Percentiles rank a stretch among this genome's conserved stretches.
Conservation (phyloP, 225 moss, liverwort and hornwort genomes). For the Rhytidiadelphus loreus region DNA sequence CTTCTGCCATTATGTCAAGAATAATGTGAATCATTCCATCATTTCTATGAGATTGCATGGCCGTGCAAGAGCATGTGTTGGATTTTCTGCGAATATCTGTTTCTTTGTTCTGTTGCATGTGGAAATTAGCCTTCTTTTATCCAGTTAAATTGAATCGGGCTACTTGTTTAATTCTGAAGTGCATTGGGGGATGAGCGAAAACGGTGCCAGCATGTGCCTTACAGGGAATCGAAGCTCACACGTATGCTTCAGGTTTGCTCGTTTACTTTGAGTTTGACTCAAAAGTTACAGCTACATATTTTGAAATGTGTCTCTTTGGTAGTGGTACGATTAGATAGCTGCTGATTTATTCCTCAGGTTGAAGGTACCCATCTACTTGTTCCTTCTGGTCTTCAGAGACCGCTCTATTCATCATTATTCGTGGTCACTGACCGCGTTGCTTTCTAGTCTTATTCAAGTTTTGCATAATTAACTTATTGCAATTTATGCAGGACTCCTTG, state of each 20-base stretch:
- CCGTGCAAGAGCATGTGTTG: neutral
- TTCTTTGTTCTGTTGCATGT: neutral
- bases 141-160: neutral
- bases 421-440: neutral
- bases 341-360: neutral
- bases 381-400: neutral
- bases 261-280: neutral
- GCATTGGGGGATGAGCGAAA: constrained; percentile 95
- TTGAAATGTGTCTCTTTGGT: neutral
- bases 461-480: neutral
- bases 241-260: constrained; percentile 81
- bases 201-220: constrained; percentile 90
- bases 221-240: constrained; percentile 93
- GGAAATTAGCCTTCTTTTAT: neutral
- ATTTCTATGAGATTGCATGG: neutral
- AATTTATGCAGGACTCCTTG: constrained; percentile 64
- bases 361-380: neutral
- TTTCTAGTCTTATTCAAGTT: neutral
- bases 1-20: neutral
- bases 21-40: neutral
- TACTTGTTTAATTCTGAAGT: constrained; percentile 43
- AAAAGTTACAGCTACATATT: neutral
- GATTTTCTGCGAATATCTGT: neutral
- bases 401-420: neutral
- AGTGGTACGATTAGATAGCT: neutral